Conservation (phyloP, 1,284 basidiomycete genomes). For the Sporisorium iseilematis-ciliati region DNA sequence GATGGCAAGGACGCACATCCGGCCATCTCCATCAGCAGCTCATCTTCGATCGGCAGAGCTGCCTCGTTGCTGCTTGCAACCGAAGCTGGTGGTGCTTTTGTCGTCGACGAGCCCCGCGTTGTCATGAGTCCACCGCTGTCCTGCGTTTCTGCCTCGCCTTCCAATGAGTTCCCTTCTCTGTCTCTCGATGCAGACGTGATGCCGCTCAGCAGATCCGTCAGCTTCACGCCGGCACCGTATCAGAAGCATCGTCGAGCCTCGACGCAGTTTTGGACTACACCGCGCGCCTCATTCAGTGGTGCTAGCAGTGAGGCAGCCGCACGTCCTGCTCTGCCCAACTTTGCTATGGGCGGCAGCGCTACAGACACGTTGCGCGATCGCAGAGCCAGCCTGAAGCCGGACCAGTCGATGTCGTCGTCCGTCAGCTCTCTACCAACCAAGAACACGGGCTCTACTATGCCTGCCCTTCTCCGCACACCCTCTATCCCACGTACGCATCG, state of each 20-base stretch:
- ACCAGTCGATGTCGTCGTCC: conserved; percentile 19
- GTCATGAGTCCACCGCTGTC: conserved; percentile 50
- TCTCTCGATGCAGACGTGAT: conserved; percentile 29
- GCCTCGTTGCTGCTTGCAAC: conserved; percentile 44
- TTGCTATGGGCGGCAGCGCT: conserved; percentile 15
- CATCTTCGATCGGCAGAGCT: conserved; percentile 31
- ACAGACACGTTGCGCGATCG: conserved; percentile 4
- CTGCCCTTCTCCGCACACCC: conserved; percentile 28
- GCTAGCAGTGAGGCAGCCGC: background rate
- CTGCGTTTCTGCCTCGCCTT: conserved; percentile 39
- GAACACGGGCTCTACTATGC: conserved; percentile 7
- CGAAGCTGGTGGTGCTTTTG: conserved; percentile 34
- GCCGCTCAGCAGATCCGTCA: conserved; percentile 33
- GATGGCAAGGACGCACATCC: conserved; percentile 49
- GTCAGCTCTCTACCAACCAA: conserved; percentile 23
- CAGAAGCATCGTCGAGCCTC: conserved; percentile 44
- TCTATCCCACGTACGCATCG: conserved; percentile 29
- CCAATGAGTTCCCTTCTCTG: conserved; percentile 25
- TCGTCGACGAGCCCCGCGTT: conserved; percentile 41
- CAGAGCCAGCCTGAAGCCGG: conserved; percentile 25
- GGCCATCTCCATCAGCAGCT: conserved; percentile 41
- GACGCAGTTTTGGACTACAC: conserved; percentile 46
- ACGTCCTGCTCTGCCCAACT: conserved; percentile 30
- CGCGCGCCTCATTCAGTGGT: conserved; percentile 28
- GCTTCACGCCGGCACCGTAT: conserved; percentile 32